Evolutionary conservation across 495 filamentous ascomycete species (phyloP), one percentile per base, ranked within the genome.

Genomic region (Penicillium dipodomyicola): DNA sequence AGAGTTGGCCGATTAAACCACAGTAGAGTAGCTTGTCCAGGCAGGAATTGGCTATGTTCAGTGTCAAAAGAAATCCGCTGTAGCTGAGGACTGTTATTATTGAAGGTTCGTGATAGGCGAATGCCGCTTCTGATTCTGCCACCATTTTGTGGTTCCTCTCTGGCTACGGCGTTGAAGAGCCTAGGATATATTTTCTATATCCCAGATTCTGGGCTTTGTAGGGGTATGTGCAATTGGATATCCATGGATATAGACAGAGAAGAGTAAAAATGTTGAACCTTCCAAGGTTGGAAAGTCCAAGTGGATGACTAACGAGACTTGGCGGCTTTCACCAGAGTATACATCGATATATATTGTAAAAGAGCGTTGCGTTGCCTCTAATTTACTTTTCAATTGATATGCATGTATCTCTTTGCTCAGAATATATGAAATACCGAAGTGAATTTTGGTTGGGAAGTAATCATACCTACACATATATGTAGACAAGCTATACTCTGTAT

Each of bases 1-100:
- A 71, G 19, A 93, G 78, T 62, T 93, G 85, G 0, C 90, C 88
- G 48, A 92, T 76, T 4, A 93, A 76, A 0, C 87, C 87, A 59
- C 89, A 91, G 65, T 84, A 88, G 0, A 91, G 54, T 0, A 84
- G 57, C 30, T 72, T 79, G 64, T 91, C 83, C 14, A 92, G 76
- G 8, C 77, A 47, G 55, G 75, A 70, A 58, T 85, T 83, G 42
- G 78, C 60, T 11, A 82, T 30, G 61, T 90, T 89, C 23, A 91
- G 78, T 10, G 84, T 75, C 5, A 92, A 62, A 4, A 91, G 74
- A 58, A 92, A 87, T 0, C 86, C 85, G 0, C 85, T 68, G 25
- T 80, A 74, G 20, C 79, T 81, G 12, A 92, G 79, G 30, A 91
- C 78, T 4, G 74, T 78, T 20, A 69, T 42, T 15, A 88, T 82